Conservation (phyloP, 345 rosid genomes). For the Citrus maxima region DNA sequence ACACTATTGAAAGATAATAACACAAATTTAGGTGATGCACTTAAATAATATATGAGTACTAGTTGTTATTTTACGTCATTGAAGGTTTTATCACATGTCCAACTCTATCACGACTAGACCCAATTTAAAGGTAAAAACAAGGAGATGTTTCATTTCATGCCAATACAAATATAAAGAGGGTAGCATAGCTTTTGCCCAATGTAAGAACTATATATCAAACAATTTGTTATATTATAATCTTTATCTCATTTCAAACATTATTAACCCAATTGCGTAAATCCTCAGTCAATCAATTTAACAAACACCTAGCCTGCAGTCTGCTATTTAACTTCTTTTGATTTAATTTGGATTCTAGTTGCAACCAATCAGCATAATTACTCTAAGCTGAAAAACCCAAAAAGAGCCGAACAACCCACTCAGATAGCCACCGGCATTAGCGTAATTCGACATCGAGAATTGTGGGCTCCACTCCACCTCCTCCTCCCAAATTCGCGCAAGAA, state of each 20-base stretch:
- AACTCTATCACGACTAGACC: no score
- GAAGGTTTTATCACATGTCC: no score
- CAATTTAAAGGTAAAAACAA: no score
- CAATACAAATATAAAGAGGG: no score
- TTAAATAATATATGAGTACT: no score
- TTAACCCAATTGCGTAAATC: background rate
- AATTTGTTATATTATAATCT: no score
- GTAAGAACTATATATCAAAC: no score
- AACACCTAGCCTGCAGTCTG: background rate
- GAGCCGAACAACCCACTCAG: background rate
- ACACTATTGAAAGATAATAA: no score
- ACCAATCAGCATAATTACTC: background rate
- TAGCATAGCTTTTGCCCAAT: no score
- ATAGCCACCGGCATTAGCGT: background rate
- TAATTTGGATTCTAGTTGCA: background rate
- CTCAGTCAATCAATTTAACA: background rate
- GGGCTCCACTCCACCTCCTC: background rate
- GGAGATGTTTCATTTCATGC: no score
- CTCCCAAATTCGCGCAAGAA: background rate
- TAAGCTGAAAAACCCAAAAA: background rate
- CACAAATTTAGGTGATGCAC: no score
- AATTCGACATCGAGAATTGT: background rate
- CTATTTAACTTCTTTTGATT: background rate
- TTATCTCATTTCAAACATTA: background rate
- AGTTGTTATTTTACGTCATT: no score